These are phyloP conservation scores for Xylaria sp. DNA, from an alignment of 2,329 filamentous ascomycete species.

Conservation along the genomic window DNA sequence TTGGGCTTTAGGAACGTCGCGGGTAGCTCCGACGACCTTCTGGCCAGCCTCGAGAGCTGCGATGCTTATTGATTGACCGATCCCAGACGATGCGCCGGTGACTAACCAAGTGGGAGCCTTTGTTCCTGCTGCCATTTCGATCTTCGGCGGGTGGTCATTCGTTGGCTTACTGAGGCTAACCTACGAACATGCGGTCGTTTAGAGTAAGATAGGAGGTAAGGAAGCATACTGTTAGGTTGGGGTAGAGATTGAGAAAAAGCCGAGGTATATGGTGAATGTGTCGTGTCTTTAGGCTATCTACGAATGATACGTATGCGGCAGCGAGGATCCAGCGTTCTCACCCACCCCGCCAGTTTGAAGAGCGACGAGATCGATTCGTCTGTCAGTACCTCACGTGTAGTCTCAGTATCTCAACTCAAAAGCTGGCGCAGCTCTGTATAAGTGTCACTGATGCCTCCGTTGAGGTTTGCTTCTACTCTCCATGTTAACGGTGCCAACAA, in stretches of 20 bases:
- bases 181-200: background rate
- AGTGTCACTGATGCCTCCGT: no score
- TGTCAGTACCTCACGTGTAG: background rate
- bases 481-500: no score
- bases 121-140: conserved; percentile 1
- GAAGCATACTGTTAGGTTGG: background rate
- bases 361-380: background rate
- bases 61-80: conserved; percentile 46
- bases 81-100: conserved; percentile 49
- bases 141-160: background rate
- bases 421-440: no score
- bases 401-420: background rate
- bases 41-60: conserved; percentile 46
- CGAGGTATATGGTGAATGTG: background rate
- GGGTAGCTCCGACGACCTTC: conserved; percentile 50
- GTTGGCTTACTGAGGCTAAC: background rate
- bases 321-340: background rate
- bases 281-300: conserved; percentile 9
- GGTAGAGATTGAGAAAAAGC: background rate
- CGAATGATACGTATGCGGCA: background rate
- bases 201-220: background rate
- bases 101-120: conserved; percentile 41
- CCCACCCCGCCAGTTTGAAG: background rate
- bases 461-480: no score
- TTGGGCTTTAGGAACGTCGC: conserved; percentile 34